Base-by-base conservation (phyloP, 2,329 filamentous ascomycete species). In the Xylariaceae sp. region DNA sequence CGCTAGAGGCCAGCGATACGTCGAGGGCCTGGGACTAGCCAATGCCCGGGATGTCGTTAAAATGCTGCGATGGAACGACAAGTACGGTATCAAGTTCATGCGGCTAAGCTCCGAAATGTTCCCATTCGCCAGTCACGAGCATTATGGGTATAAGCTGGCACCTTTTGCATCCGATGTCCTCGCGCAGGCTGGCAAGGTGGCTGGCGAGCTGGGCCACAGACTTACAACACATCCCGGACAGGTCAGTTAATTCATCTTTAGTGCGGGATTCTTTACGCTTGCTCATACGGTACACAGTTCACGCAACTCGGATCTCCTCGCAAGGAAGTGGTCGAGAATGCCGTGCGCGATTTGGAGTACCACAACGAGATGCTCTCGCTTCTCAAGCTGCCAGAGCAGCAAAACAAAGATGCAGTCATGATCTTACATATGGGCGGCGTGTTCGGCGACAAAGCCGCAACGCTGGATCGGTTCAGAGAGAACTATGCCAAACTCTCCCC, bases 21-120 rank as follows among this genome's bases (percentile, higher is more conserved):
- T 97, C 0, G 84, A 96, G 67, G 77, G 81, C 0, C 69, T 97
- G 2, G 90, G 91, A 0, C 69, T 96, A 11, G 83, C 88, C 14
- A 97, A 97, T 69, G 88, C 89, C 1, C 79, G 82, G 39, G 93
- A 97, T 62, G 83, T 97, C 31, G 73, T 80, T 51, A 96, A 95
- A 69, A 90, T 97, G 83, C 65, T 97, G 9, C 81, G 84, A 1
- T 97, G 93, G 93, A 97, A 97, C 65, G 87, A 95, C 58, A 88
- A 84, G 60, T 97, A 93, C 59, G 86, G 87, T 38, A 97, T 97
- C 71, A 92, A 85, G 60, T 97, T 97, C 68, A 83, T 97, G 82
- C 83, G 93, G 1, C 76, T 97, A 17, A 96, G 90, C 60, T 96
- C 90, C 49, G 93, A 97, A 62, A 97, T 97, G 89, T 97, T 97